These are phyloP conservation scores for Tetrahymena thermophila DNA, from an alignment of 73 alveolate genomes.

Conservation along the genomic window DNA sequence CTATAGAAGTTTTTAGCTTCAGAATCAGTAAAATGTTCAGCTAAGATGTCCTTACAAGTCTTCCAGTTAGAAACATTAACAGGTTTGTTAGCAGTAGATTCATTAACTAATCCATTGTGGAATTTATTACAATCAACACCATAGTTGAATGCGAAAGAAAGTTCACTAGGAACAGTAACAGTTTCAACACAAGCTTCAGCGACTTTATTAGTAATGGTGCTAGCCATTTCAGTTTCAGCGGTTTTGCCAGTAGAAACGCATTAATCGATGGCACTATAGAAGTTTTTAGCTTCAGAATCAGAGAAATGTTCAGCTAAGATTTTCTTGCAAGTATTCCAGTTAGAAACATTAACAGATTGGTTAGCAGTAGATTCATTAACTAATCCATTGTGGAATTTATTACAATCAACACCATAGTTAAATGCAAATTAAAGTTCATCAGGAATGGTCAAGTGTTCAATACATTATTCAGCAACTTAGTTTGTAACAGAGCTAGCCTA, in stretches of 20 bases:
- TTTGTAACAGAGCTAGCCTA: background rate
- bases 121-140: background rate
- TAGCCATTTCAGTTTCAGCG: background rate
- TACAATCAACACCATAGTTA: background rate
- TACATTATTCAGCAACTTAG: background rate
- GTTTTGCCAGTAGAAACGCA: background rate
- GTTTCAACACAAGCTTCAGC: background rate
- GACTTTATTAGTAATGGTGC: background rate
- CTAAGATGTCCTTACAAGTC: background rate
- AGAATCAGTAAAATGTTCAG: background rate
- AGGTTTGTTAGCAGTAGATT: background rate
- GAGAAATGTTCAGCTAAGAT: background rate
- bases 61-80: background rate
- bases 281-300: background rate
- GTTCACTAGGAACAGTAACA: background rate
- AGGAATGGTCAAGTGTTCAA: background rate
- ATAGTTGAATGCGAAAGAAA: background rate
- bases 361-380: background rate
- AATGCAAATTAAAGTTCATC: background rate
- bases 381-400: background rate
- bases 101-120: background rate
- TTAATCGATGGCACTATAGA: background rate
- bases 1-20: background rate
- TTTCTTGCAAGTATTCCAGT: background rate
- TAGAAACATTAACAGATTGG: background rate